These are phyloP conservation scores for Apiotrichum gamsii DNA, from an alignment of 1,284 basidiomycete genomes.

Conservation along the genomic window DNA sequence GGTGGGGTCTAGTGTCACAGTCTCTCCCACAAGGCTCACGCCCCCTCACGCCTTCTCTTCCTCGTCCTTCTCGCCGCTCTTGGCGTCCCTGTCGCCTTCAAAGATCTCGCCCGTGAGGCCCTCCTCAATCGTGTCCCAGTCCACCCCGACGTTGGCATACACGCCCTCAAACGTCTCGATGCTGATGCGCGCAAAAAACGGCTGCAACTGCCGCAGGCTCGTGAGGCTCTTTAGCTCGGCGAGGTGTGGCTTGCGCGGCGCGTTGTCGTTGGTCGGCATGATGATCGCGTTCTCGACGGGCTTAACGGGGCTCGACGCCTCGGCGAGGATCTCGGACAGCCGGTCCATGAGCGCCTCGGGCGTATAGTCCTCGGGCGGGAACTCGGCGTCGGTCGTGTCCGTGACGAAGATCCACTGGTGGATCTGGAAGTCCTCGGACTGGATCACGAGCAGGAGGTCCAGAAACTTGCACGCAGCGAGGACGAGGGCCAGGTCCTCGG, in stretches of 20 bases:
- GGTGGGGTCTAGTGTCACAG: too few relatives aligned
- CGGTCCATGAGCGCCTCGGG: slow-evolving; percentile 87
- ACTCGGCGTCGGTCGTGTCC: slow-evolving; percentile 92
- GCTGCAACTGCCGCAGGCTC: slow-evolving; percentile 70
- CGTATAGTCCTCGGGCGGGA: slow-evolving; percentile 72
- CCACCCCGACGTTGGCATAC: slow-evolving; percentile 64
- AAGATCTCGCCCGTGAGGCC: slow-evolving; percentile 80
- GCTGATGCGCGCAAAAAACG: slow-evolving; percentile 83
- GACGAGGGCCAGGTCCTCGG: slow-evolving; percentile 74
- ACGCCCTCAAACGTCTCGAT: slow-evolving; percentile 82
- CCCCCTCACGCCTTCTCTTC: too few relatives aligned
- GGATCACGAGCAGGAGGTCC: slow-evolving; percentile 81
- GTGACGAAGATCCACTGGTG: slow-evolving; percentile 99
- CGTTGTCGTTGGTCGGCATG: background rate
- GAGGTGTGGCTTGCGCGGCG: slow-evolving; percentile 67
- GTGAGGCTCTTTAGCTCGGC: slow-evolving; percentile 62
- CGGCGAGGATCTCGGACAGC: slow-evolving; percentile 68
- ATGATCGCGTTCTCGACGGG: background rate
- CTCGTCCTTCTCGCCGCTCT: background rate
- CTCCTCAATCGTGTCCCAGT: slow-evolving; percentile 79
- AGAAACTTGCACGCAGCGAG: slow-evolving; percentile 89
- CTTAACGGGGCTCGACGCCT: background rate
- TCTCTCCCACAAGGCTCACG: background rate
- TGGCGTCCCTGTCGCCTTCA: too few relatives aligned
- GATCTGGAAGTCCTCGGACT: slow-evolving; percentile 96